These are phyloP conservation scores for Ceratocystis albifundus DNA, from an alignment of 2,329 filamentous ascomycete species.

Conservation along the genomic window DNA sequence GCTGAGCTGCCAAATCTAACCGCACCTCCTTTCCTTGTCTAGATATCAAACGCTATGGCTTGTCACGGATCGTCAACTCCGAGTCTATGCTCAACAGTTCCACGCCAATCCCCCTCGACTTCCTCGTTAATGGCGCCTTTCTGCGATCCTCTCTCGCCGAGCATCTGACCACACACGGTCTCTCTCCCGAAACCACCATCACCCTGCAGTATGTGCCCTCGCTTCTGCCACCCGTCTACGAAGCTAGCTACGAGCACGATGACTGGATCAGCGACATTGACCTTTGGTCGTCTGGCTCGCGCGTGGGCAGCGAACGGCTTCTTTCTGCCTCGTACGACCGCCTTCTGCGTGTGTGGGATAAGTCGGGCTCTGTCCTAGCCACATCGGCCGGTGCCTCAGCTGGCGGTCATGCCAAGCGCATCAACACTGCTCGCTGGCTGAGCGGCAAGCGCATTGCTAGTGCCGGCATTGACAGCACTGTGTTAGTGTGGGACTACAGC, in stretches of 20 bases:
- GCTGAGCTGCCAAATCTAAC: neutral
- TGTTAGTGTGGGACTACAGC: slow-evolving; percentile 81
- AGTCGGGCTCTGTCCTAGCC: slow-evolving; percentile 71
- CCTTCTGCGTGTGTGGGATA: slow-evolving; percentile 77
- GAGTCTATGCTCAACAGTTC: slow-evolving; percentile 57
- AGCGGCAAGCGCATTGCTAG: slow-evolving; percentile 65
- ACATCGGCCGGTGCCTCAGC: slow-evolving; percentile 55
- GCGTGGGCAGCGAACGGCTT: slow-evolving; percentile 46
- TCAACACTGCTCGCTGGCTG: slow-evolving; percentile 77
- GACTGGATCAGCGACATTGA: slow-evolving; percentile 92
- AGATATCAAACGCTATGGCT: slow-evolving; percentile 59
- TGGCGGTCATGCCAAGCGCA: slow-evolving; percentile 62
- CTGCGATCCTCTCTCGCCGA: slow-evolving; percentile 81
- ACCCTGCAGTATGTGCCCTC: slow-evolving; percentile 89
- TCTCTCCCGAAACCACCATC: slow-evolving; percentile 78
- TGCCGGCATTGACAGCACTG: slow-evolving; percentile 69
- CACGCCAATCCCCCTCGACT: slow-evolving; percentile 71
- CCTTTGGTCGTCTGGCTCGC: slow-evolving; percentile 56
- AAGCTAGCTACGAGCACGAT: slow-evolving; percentile 90
- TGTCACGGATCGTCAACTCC: slow-evolving; percentile 60
- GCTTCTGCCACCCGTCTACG: slow-evolving; percentile 75
- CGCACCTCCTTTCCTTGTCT: slow-evolving; percentile 6
- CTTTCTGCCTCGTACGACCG: slow-evolving; percentile 94
- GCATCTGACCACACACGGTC: slow-evolving; percentile 72
- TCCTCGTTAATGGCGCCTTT: slow-evolving; percentile 88